Evolutionary conservation across 306 rosid genomes (phyloP).

Genomic region (Vigna hirtella): DNA sequence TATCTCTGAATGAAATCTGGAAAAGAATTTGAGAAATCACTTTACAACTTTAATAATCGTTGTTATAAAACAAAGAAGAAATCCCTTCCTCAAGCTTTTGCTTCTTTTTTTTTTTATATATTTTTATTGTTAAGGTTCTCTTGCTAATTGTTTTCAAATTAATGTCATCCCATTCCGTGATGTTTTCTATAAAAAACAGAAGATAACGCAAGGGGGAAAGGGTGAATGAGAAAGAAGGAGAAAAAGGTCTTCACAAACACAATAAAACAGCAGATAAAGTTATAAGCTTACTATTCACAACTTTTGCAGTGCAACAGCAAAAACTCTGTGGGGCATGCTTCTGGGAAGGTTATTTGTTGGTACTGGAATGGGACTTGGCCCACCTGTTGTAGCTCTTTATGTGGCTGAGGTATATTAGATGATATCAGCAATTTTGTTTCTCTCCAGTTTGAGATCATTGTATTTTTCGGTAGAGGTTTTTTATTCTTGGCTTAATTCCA

Average conservation of each 20-base stretch:
- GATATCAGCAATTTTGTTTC: slow-evolving; percentile 29
- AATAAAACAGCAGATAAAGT: slow-evolving; percentile 34
- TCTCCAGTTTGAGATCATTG: slow-evolving; percentile 23
- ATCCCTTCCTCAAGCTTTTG: slow-evolving; percentile 7
- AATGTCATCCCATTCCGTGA: slow-evolving; percentile 7
- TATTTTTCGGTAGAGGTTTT: slow-evolving; percentile 20
- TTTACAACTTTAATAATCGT: slow-evolving; percentile 9
- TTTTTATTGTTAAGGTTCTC: neutral
- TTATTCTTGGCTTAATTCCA: slow-evolving; percentile 11
- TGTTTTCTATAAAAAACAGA: slow-evolving; percentile 20
- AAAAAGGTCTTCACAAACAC: neutral
- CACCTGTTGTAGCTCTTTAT: slow-evolving; percentile 84
- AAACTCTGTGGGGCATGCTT: slow-evolving; percentile 83
- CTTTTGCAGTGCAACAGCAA: slow-evolving; percentile 70
- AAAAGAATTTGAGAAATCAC: slow-evolving; percentile 27
- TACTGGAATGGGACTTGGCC: slow-evolving; percentile 89
- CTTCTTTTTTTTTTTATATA: neutral
- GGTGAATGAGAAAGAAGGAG: slow-evolving; percentile 4
- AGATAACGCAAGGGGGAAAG: slow-evolving; percentile 15
- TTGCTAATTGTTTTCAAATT: slow-evolving; percentile 37
- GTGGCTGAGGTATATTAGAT: slow-evolving; percentile 72
- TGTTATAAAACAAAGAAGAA: neutral
- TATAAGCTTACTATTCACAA: slow-evolving; percentile 38
- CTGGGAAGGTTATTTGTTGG: slow-evolving; percentile 87
- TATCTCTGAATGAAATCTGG: slow-evolving; percentile 10